Evolutionary conservation across 2,329 filamentous ascomycete species (phyloP), one percentile per base, ranked within the genome.

Genomic region (Aspergillaceae sp.): DNA sequence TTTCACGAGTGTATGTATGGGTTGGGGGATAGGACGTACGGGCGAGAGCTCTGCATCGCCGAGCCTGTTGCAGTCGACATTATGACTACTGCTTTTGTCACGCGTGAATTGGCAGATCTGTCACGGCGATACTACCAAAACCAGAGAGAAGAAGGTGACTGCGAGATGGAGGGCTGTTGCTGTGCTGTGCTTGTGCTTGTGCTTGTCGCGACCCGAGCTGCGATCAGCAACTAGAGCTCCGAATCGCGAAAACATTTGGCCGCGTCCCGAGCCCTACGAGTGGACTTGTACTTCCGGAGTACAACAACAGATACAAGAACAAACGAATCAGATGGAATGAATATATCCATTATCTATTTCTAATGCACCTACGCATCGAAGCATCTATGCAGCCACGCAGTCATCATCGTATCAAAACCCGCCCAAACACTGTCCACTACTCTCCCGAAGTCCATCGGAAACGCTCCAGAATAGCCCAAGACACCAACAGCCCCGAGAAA

Each of bases 21-120:
- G 32, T 29, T 41, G 36, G 40, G 28, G 19, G 19, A 19, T 19
- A 19, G 19, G 38, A 66, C 74, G 54, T 65, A 79, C 69, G 84
- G 83, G 53, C 84, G 79, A 46, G 82, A 84, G 68, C 86, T 90
- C 67, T 91, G 85, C 42, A 88, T 78, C 53, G 83, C 80, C 36
- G 79, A 78, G 35, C 78, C 71, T n/a, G 87, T 86, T 61, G 92
- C 85, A 19, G 88, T 92, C 47, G 89, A 90, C 89, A 95, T 95
- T 30, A 40, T 56, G 45, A 35, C 29, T 34, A 40, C 41, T 34
- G 19, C 9, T 7, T 28, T n/a, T 9, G 10, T 29, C 28, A 10
- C 5, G 29, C 3, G 4, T n/a, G 4, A 7, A 36, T 11, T 19
- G n/a, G 34, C 34, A 36, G 19, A 19, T 19, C 19, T 19, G 19